phyloP scores from a whole-genome alignment of 2,329 filamentous ascomycete genomes.

The Microcyclosporella mali region DNA sequence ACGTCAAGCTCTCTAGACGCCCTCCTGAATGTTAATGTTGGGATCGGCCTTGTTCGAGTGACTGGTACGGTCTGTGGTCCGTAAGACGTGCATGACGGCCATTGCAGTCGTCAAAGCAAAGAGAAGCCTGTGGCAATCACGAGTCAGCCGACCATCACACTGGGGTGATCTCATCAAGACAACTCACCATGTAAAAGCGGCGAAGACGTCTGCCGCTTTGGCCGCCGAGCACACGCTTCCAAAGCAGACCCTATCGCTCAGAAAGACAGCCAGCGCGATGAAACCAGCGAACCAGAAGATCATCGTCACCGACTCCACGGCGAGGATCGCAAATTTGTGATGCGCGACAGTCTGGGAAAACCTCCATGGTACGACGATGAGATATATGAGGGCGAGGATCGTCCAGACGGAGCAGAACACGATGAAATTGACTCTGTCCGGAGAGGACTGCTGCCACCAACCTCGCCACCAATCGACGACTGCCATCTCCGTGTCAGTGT shows the following conservation, averaged over 20 bases:
- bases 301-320: slow-evolving; percentile 64
- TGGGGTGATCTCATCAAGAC: background rate
- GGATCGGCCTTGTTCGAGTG: slow-evolving; percentile 20
- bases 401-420: slow-evolving; percentile 76
- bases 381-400: slow-evolving; percentile 61
- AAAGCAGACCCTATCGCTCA: slow-evolving; percentile 54
- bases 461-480: slow-evolving; percentile 51
- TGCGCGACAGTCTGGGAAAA: slow-evolving; percentile 42
- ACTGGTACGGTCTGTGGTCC: slow-evolving; percentile 28
- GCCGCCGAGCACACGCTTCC: slow-evolving; percentile 52
- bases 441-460: slow-evolving; percentile 48
- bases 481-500: slow-evolving; percentile 28
- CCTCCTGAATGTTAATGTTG: slow-evolving; percentile 36
- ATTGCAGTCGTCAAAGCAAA: slow-evolving; percentile 48
- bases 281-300: slow-evolving; percentile 89
- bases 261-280: slow-evolving; percentile 64
- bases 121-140: slow-evolving; percentile 39
- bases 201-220: slow-evolving; percentile 61
- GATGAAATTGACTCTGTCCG: slow-evolving; percentile 64
- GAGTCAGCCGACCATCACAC: slow-evolving; percentile 1
- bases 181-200: slow-evolving; percentile 56
- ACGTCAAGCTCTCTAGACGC: slow-evolving; percentile 27
- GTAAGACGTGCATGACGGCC: slow-evolving; percentile 43
- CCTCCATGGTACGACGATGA: slow-evolving; percentile 56
- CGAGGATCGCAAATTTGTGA: slow-evolving; percentile 60